Percentiles rank a stretch among this genome's conserved stretches.
These are phyloP conservation scores for Nothophytophthora sp. DNA, from an alignment of 352 stramenopile species.

Conservation along the genomic window DNA sequence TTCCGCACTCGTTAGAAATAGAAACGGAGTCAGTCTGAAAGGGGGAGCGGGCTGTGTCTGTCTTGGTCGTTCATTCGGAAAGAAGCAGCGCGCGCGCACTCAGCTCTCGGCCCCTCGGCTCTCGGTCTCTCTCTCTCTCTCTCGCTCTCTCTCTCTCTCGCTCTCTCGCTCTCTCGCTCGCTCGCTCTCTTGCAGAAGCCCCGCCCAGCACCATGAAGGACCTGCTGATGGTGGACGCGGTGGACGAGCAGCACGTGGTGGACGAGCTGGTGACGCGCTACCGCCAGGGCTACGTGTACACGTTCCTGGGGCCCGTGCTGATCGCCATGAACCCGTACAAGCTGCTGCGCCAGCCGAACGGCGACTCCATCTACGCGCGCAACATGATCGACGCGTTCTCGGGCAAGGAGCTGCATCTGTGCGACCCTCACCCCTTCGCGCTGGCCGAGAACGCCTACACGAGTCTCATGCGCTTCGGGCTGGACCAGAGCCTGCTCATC, in stretches of 20 bases:
- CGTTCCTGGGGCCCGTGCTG: constrained; percentile 90
- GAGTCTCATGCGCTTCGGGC: constrained; percentile 87
- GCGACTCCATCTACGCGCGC: constrained; percentile 75
- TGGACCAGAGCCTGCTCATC: constrained; percentile 87
- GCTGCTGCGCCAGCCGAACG: constrained; percentile 63
- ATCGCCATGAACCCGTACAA: constrained; percentile 93
- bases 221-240: constrained; percentile 77
- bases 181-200: not conserved
- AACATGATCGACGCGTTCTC: constrained; percentile 82
- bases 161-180: too few relatives aligned
- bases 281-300: constrained; percentile 86
- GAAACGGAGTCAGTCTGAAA: not conserved
- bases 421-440: constrained; percentile 84
- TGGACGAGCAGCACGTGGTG: constrained; percentile 77
- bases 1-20: not conserved
- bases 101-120: not conserved
- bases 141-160: too few relatives aligned
- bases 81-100: not conserved
- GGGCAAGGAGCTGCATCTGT: constrained; percentile 81
- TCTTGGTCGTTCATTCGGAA: not conserved
- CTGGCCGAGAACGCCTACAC: constrained; percentile 88
- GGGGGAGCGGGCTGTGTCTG: not conserved
- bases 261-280: constrained; percentile 82
- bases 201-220: constrained; percentile 43
- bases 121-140: too few relatives aligned